Evolutionary conservation across 139 green algal genomes (phyloP).

Genomic region (Nannochloris sp.): DNA sequence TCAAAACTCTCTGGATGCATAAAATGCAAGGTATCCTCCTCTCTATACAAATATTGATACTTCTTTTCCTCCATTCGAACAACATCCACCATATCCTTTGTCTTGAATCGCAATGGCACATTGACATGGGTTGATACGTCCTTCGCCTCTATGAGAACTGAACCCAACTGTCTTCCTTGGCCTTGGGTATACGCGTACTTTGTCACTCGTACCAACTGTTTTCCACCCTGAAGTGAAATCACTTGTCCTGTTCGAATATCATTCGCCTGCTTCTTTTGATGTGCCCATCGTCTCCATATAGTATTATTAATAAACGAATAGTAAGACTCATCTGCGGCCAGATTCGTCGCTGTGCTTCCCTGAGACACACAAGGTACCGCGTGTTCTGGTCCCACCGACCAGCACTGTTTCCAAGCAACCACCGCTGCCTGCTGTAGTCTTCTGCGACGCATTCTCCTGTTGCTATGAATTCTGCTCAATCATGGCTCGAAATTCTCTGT

Average conservation of each 20-base stretch:
- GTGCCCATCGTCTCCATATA: background rate
- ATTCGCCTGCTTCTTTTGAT: constrained; percentile 31
- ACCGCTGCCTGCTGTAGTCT: too few relatives aligned
- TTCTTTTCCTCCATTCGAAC: constrained; percentile 24
- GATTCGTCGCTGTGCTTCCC: too few relatives aligned
- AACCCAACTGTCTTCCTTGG: constrained; percentile 31
- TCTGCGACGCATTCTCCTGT: too few relatives aligned
- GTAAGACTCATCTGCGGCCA: too few relatives aligned
- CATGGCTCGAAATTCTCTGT: too few relatives aligned
- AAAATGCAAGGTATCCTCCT: constrained; percentile 25
- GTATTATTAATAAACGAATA: background rate
- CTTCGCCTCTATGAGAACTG: constrained; percentile 38
- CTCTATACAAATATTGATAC: constrained; percentile 32
- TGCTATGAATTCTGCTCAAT: too few relatives aligned
- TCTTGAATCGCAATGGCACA: constrained; percentile 16
- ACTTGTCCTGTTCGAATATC: constrained; percentile 31
- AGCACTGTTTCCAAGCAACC: too few relatives aligned
- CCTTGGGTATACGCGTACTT: constrained; percentile 24
- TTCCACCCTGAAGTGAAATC: constrained; percentile 16
- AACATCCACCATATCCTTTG: constrained; percentile 33
- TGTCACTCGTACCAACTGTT: constrained; percentile 26
- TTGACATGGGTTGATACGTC: constrained; percentile 30
- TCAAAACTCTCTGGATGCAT: constrained; percentile 36
- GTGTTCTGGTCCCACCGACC: too few relatives aligned
- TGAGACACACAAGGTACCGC: too few relatives aligned